Evolutionary conservation across 2,329 filamentous ascomycete species (phyloP).

Genomic region (Penicillium aurantiogriseum): DNA sequence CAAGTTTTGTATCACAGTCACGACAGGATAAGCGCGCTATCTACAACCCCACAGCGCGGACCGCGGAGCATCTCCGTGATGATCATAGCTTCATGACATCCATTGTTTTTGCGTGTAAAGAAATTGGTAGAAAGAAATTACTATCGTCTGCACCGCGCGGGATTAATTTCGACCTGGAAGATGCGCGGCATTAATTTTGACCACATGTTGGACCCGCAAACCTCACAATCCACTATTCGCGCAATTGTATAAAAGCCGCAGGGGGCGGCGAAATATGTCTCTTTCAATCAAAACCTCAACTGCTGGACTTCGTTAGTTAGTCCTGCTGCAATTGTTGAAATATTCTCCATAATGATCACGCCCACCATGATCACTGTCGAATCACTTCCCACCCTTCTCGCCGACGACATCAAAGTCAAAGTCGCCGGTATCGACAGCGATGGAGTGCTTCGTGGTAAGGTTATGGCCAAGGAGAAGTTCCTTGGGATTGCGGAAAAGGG

Average conservation of each 20-base stretch:
- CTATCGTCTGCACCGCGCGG: neutral
- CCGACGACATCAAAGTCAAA: slow-evolving; percentile 74
- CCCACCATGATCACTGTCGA: slow-evolving; percentile 52
- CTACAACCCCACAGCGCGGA: slow-evolving; percentile 16
- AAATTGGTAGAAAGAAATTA: neutral
- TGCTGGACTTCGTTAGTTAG: neutral
- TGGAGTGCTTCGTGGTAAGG: slow-evolving; percentile 80
- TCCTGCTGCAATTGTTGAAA: neutral
- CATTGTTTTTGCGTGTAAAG: neutral
- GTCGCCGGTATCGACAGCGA: slow-evolving; percentile 83
- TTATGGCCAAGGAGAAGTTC: slow-evolving; percentile 91
- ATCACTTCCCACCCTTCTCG: slow-evolving; percentile 63
- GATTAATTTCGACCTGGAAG: neutral
- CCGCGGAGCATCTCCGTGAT: slow-evolving; percentile 11
- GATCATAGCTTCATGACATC: neutral
- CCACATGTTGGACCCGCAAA: slow-evolving; percentile 1
- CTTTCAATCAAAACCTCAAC: neutral
- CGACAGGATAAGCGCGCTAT: slow-evolving; percentile 10
- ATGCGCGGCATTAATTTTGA: neutral
- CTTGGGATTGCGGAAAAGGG: slow-evolving; percentile 71
- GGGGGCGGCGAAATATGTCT: neutral
- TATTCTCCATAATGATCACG: slow-evolving; percentile 7
- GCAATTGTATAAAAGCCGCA: slow-evolving; percentile 8
- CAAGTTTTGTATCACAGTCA: neutral
- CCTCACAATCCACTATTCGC: neutral